Evolutionary conservation across 2,329 filamentous ascomycete genomes (phyloP).

Genomic region (Scedosporium boydii): DNA sequence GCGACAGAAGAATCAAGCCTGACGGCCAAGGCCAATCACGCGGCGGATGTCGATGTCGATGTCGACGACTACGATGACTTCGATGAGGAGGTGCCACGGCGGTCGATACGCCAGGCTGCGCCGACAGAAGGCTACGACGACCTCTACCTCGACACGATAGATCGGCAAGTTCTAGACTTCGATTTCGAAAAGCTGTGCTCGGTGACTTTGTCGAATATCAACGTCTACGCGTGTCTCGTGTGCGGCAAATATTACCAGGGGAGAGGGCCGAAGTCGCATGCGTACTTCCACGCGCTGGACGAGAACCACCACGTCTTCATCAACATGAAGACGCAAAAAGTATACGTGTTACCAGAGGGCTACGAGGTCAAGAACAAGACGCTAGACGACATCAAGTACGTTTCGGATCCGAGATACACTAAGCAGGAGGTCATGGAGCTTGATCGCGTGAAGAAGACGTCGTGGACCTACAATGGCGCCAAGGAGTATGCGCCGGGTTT

Average conservation of each 20-base stretch:
- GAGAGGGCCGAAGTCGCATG: conserved; percentile 84
- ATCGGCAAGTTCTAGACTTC: conserved; percentile 87
- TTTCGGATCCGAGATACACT: conserved; percentile 81
- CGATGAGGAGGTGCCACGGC: conserved; percentile 23
- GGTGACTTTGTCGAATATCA: conserved; percentile 92
- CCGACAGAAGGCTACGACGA: conserved; percentile 87
- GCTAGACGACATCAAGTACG: conserved; percentile 96
- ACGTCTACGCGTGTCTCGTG: conserved; percentile 94
- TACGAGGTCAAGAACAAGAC: conserved; percentile 95
- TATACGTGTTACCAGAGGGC: conserved; percentile 88
- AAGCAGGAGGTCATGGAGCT: conserved; percentile 71
- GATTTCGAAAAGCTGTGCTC: conserved; percentile 99
- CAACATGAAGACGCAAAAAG: conserved; percentile 88
- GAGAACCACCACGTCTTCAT: conserved; percentile 96
- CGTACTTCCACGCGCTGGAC: conserved; percentile 95
- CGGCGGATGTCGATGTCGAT: conserved; percentile 16
- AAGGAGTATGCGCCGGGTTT: conserved; percentile 88
- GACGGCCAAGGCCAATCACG: conserved; percentile 11
- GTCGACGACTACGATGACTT: conserved; percentile 29
- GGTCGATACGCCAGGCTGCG: conserved; percentile 58
- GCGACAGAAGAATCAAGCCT: conserved; percentile 8
- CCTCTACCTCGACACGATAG: conserved; percentile 94
- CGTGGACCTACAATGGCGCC: conserved; percentile 65
- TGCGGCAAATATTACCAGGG: conserved; percentile 98
- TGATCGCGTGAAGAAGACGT: conserved; percentile 53